Base-by-base conservation (phyloP, 2,329 filamentous ascomycete species). In the Ophiostoma populinum region DNA sequence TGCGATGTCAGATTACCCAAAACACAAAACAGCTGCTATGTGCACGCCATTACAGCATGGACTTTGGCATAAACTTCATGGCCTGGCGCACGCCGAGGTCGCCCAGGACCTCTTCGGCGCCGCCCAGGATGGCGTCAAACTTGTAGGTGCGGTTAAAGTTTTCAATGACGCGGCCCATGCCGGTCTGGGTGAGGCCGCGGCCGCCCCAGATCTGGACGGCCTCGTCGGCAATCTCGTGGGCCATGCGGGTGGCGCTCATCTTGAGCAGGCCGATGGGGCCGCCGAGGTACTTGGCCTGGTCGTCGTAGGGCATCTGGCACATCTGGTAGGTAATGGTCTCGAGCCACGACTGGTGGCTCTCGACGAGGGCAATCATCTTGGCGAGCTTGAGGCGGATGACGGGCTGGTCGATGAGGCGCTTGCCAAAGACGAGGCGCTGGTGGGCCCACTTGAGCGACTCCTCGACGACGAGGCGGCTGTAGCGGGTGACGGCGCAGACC, bases 371-470 rank as follows among this genome's bases (percentile, higher is more conserved):
- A 45, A 92, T 90, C 80, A 92, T 90, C 51, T 80, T 81, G 41
- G 82, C 82, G 38, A 92, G 70, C 70, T 92, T 92, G 49, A 80
- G 75, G 15, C 76, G 68, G 47, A 92, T 86, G 29, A 82, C 80
- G 17, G 82, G 80, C 49, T 92, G 81, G 48, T 83, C 75, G 44
- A 87, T 77, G 26, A 92, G 65, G 19, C 75, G 75, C 62, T 87
- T 87, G 50, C 72, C 72, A 51, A 90, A 90, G 44, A 92, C 80
- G 18, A 85, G 63, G 33, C 82, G 75, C 57, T 92, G 85, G 59
- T 90, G 82, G 21, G 75, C 66, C 83, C 85, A 93, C 54, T 90
- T 90, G 43, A 92, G 59, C 47, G 75, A 87, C 51, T 92, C 82
- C 53, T 92, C 81, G 10, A 82, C 74, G 11, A 87, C 68, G 2